Conservation (phyloP, 2,329 filamentous ascomycete genomes). For the Pyrenochaeta sp. region DNA sequence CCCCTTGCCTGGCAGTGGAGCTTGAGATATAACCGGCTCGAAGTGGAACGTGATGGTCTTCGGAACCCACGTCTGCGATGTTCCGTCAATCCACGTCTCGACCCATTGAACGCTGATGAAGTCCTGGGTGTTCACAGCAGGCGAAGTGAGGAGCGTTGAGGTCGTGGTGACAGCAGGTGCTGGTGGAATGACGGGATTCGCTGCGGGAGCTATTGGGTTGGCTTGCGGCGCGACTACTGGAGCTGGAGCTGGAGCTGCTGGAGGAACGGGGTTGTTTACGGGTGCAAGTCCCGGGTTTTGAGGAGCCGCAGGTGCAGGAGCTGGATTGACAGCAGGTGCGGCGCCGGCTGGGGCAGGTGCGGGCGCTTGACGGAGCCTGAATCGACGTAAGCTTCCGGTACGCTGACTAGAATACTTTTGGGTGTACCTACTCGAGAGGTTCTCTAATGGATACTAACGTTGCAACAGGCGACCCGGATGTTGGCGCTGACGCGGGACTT, state of each 20-base stretch:
- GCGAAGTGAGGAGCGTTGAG: slow-evolving; percentile 1
- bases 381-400: background rate
- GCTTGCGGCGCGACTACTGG: background rate
- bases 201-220: background rate
- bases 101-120: slow-evolving; percentile 45
- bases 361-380: slow-evolving; percentile 24
- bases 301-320: slow-evolving; percentile 3
- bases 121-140: slow-evolving; percentile 15
- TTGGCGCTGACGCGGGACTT: slow-evolving; percentile 11
- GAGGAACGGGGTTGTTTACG: slow-evolving; percentile 8
- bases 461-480: background rate
- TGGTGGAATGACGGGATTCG: slow-evolving; percentile 1
- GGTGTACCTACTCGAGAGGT: slow-evolving; percentile 3
- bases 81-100: slow-evolving; percentile 39
- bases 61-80: slow-evolving; percentile 43
- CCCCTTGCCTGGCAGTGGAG: slow-evolving; percentile 37
- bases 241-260: slow-evolving; percentile 2
- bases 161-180: slow-evolving; percentile 3
- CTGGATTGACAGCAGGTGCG: background rate
- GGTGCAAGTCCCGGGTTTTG: background rate
- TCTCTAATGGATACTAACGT: background rate
- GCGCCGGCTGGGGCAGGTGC: slow-evolving; percentile 4
- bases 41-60: slow-evolving; percentile 40
- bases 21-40: slow-evolving; percentile 22
- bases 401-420: background rate